These are phyloP conservation scores for Lasiosphaeria hispida DNA, from an alignment of 495 filamentous ascomycete genomes.

Conservation along the genomic window DNA sequence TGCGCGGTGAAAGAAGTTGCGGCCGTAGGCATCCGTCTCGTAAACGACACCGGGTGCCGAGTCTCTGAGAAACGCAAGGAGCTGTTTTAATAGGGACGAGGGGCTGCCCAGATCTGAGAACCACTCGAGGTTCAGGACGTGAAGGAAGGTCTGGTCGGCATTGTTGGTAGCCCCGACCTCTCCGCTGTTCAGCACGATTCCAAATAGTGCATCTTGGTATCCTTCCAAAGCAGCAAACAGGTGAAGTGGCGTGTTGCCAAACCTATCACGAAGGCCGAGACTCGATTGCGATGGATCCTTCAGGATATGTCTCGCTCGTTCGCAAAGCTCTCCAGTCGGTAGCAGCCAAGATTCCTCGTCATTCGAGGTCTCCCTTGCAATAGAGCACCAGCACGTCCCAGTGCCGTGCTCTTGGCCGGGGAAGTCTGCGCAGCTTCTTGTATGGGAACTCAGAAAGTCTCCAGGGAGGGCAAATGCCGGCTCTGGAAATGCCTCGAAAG, in stretches of 20 bases:
- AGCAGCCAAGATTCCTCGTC: slow-evolving; percentile 23
- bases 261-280: slow-evolving; percentile 30
- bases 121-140: slow-evolving; percentile 42
- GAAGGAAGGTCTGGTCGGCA: slow-evolving; percentile 49
- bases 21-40: slow-evolving; percentile 44
- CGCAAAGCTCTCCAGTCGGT: slow-evolving; percentile 21
- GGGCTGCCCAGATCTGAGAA: slow-evolving; percentile 25
- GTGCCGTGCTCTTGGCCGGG: slow-evolving; percentile 31
- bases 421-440: slow-evolving; percentile 27
- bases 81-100: slow-evolving; percentile 22
- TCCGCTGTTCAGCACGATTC: slow-evolving; percentile 21
- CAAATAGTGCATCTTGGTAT: slow-evolving; percentile 29
- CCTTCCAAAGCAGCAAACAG: slow-evolving; percentile 35
- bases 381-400: slow-evolving; percentile 40
- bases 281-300: slow-evolving; percentile 20
- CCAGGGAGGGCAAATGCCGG: slow-evolving; percentile 35
- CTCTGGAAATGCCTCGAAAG: slow-evolving; percentile 25
- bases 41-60: slow-evolving; percentile 31
- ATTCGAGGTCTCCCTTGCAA: slow-evolving; percentile 25
- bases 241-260: slow-evolving; percentile 47
- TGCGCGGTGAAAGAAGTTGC: slow-evolving; percentile 43
- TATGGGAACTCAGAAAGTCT: slow-evolving; percentile 37
- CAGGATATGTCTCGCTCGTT: slow-evolving; percentile 18
- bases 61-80: slow-evolving; percentile 27
- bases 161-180: slow-evolving; percentile 31